Base-by-base conservation (phyloP, 139 green algal species). In the Chlorella sp. region DNA sequence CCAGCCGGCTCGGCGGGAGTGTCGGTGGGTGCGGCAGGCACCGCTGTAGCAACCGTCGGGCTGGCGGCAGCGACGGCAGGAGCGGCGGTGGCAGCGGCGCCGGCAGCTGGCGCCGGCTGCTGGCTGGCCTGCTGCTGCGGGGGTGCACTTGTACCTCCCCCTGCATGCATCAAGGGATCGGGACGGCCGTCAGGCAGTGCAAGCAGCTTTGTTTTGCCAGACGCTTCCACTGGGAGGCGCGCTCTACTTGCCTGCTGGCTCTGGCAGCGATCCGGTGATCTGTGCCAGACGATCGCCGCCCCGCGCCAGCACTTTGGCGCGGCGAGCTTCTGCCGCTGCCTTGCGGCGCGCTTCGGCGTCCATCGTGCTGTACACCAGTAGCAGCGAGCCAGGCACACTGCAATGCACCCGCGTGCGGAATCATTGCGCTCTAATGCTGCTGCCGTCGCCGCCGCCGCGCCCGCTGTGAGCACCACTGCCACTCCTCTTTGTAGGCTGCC, bases 261-360 rank as follows among this genome's bases (percentile, higher is more conserved):
- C 51, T 24, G 51, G 51, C 51, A 83, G 14, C 22, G 38, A 41
- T 36, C 77, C 77, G 1, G 77, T 83, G 32, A 83, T 83, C 28
- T 38, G 28, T 4, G 77, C 77, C 77, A 83, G 41, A 3, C 77
- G 77, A 36, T 83, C 77, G 40, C 77, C 77, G 38, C 77, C 77
- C 16, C 60, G 26, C 11, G 77, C 77, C 41, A 83, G 40, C 28
- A 83, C 40, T 56, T 73, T 83, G 38, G 58, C 58, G 13, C 77
- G 40, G 24, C 77, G 77, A 2, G 58, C 60, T 3, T 73, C 77
- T 3, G 58, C 77, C 40, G 77, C 77, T 17, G 64, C 77, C 30
- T 73, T 73, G 38, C 77, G 56, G 13, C 51, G 51, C 51, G 51
- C 51, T 16, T 60, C 51, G 51, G 51, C 51, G 40, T 73, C 56